phyloP scores from a whole-genome alignment of 2,329 filamentous ascomycete genomes.

The Alternaria metachromatica region DNA sequence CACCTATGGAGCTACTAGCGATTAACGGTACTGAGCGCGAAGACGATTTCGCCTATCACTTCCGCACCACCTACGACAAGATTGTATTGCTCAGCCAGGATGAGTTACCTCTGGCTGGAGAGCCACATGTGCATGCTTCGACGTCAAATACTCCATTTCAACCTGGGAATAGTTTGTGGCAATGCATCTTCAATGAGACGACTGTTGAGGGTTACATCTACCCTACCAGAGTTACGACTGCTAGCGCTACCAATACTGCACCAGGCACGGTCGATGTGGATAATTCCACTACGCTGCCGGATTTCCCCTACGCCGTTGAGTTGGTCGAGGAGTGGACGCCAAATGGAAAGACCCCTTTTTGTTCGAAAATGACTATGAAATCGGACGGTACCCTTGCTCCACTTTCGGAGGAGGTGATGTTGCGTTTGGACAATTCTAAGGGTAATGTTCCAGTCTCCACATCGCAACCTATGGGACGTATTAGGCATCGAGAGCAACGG shows the following conservation, averaged over 20 bases:
- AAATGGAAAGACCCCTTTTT: slow-evolving; percentile 27
- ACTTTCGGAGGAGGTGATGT: slow-evolving; percentile 1
- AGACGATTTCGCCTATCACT: slow-evolving; percentile 25
- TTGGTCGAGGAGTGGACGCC: slow-evolving; percentile 29
- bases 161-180: slow-evolving; percentile 29
- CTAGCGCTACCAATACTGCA: not conserved
- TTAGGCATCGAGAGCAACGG: not conserved
- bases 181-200: slow-evolving; percentile 37
- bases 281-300: not conserved
- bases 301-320: slow-evolving; percentile 33
- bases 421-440: slow-evolving; percentile 9
- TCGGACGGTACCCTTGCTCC: not conserved
- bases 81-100: slow-evolving; percentile 26
- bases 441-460: slow-evolving; percentile 1
- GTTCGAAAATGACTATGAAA: slow-evolving; percentile 21
- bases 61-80: slow-evolving; percentile 32
- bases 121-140: not conserved
- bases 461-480: not conserved
- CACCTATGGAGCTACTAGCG: slow-evolving; percentile 13
- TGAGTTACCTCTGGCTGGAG: slow-evolving; percentile 13
- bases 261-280: not conserved
- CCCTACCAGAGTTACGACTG: slow-evolving; percentile 2
- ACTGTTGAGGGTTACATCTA: slow-evolving; percentile 35
- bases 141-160: slow-evolving; percentile 12
- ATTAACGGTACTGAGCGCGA: not conserved